Evolutionary conservation across 257 asterid genomes (phyloP).

Genomic region (Plectranthus barbatus): DNA sequence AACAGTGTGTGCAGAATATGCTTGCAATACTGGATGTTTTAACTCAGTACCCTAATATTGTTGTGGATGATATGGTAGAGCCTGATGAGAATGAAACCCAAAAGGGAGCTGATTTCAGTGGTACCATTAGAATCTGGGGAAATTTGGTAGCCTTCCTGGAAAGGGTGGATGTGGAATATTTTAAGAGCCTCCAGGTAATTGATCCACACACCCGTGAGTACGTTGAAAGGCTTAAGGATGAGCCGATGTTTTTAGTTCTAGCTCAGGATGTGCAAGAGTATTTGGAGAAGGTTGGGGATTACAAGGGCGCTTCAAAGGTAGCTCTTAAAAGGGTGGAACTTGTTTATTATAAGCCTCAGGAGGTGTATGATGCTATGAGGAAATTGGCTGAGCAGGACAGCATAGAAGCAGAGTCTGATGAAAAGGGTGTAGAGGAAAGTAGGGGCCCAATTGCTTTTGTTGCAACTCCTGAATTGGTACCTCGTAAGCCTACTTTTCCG

Average conservation of each 20-base stretch:
- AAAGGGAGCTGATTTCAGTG: constrained; percentile 64
- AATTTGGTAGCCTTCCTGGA: constrained; percentile 89
- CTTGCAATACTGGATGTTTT: constrained; percentile 66
- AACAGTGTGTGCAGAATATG: constrained; percentile 72
- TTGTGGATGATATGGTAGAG: constrained; percentile 87
- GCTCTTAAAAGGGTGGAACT: constrained; percentile 93
- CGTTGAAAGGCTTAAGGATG: constrained; percentile 88
- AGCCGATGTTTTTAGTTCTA: constrained; percentile 71
- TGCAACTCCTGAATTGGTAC: constrained; percentile 68
- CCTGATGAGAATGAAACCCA: constrained; percentile 90
- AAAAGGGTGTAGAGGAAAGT: constrained; percentile 49
- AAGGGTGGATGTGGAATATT: constrained; percentile 76
- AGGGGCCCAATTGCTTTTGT: constrained; percentile 64
- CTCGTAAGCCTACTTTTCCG: constrained; percentile 77
- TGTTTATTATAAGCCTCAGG: constrained; percentile 89
- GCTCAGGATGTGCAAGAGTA: constrained; percentile 88
- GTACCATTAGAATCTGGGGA: constrained; percentile 86
- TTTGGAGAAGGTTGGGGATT: constrained; percentile 52
- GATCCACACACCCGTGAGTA: constrained; percentile 97
- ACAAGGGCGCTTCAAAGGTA: constrained; percentile 85
- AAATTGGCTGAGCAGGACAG: constrained; percentile 64
- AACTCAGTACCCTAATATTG: constrained; percentile 71
- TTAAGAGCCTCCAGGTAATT: constrained; percentile 89
- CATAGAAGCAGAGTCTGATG: constrained; percentile 46
- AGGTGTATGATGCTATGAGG: constrained; percentile 90